These are phyloP conservation scores for Scenedesmus sp. DNA, from an alignment of 163 green algal genomes.

Conservation along the genomic window DNA sequence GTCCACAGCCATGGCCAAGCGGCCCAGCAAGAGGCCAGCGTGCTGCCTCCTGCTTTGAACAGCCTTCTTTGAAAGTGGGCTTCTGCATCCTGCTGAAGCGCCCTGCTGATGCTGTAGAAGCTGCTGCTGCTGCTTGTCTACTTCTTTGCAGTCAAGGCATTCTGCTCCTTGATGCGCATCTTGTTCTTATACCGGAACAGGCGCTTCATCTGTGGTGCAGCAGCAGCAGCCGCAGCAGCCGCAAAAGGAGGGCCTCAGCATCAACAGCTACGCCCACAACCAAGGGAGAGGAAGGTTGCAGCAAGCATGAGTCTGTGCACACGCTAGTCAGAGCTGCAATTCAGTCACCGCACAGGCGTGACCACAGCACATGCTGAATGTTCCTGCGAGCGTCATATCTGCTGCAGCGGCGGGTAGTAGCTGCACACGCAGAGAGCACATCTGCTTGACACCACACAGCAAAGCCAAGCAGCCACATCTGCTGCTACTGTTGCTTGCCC, in stretches of 20 bases:
- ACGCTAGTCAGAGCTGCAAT: no score
- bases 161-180: slow-evolving; percentile 69
- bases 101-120: background rate
- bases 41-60: no score
- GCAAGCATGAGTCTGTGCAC: background rate
- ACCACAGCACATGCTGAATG: background rate
- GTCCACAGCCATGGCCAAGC: no score
- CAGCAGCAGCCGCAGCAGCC: background rate
- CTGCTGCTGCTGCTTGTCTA: slow-evolving; percentile 10
- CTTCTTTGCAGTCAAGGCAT: slow-evolving; percentile 62
- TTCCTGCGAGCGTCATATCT: background rate
- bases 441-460: no score
- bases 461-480: background rate
- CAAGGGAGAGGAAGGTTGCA: background rate
- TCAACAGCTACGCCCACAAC: background rate
- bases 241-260: background rate
- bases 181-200: slow-evolving; percentile 75
- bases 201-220: slow-evolving; percentile 60
- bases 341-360: no score
- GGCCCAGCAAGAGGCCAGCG: no score
- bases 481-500: background rate
- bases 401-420: background rate
- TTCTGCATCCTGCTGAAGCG: background rate
- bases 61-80: no score
- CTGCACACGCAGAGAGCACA: no score